phyloP scores from a whole-genome alignment of 2,329 filamentous ascomycete species.

The Teratosphaeria pseudoeucalypti region DNA sequence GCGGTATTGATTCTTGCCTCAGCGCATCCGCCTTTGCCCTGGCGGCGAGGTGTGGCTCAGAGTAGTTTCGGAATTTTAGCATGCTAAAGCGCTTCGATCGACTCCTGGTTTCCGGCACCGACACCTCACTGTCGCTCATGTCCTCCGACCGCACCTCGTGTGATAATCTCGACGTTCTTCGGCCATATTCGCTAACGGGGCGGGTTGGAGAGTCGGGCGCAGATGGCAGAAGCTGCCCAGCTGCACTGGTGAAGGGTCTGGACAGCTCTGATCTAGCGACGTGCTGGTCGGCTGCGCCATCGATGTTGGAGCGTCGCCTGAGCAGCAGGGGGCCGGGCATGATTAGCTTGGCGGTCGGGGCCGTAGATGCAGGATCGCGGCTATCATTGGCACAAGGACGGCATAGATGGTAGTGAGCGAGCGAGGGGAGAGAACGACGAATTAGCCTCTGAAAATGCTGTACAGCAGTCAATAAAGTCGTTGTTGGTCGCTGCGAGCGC shows the following conservation, averaged over 20 bases:
- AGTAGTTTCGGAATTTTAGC: slow-evolving; percentile 81
- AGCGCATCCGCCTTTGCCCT: slow-evolving; percentile 59
- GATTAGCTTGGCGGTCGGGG: not conserved
- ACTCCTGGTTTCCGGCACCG: slow-evolving; percentile 10
- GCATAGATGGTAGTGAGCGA: not conserved
- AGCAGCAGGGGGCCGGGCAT: not conserved
- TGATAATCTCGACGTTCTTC: slow-evolving; percentile 9
- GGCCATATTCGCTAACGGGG: slow-evolving; percentile 11
- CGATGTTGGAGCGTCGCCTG: not conserved
- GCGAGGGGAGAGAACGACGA: not conserved
- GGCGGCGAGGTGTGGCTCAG: slow-evolving; percentile 76
- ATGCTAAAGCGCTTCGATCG: slow-evolving; percentile 49
- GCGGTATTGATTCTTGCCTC: slow-evolving; percentile 44
- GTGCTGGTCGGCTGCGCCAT: not conserved
- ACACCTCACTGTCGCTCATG: slow-evolving; percentile 3
- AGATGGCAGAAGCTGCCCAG: not conserved
- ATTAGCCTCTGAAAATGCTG: not conserved
- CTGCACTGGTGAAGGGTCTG: not conserved
- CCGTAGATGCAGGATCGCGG: not conserved
- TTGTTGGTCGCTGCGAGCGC: not conserved
- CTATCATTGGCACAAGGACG: not conserved
- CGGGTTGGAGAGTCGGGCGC: not conserved
- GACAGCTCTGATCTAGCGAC: slow-evolving; percentile 5
- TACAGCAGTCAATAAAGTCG: not conserved
- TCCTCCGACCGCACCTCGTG: slow-evolving; percentile 17